Conservation (phyloP, 352 stramenopile species). For the Globisporangium abappressorium region DNA sequence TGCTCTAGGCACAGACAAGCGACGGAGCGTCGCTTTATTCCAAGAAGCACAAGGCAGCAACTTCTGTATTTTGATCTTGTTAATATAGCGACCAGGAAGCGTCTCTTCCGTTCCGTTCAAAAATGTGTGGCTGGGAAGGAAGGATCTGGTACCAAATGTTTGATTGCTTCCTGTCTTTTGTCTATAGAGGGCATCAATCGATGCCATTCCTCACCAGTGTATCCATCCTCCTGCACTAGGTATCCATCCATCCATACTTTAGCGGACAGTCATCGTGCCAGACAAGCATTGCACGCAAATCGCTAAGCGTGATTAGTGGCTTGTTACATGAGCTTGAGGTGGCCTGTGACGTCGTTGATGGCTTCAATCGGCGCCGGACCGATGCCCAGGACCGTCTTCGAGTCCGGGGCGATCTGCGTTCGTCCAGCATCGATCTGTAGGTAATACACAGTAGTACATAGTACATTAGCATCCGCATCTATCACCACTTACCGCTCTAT, state of each 20-base stretch:
- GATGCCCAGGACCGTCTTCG: slow-evolving; percentile 83
- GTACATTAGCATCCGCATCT: too few relatives aligned
- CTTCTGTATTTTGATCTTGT: not conserved
- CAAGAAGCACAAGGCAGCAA: not conserved
- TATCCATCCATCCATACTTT: not conserved
- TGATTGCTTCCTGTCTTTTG: not conserved
- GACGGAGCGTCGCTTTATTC: not conserved
- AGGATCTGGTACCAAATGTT: not conserved
- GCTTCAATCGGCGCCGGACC: slow-evolving; percentile 63
- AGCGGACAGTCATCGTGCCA: not conserved
- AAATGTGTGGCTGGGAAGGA: not conserved
- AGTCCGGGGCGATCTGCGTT: slow-evolving; percentile 83
- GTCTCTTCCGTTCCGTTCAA: not conserved
- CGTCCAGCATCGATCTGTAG: slow-evolving; percentile 61
- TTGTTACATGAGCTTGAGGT: slow-evolving; percentile 82
- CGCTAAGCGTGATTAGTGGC: not conserved
- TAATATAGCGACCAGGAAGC: not conserved
- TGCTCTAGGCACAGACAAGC: slow-evolving; percentile 29
- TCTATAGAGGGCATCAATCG: not conserved
- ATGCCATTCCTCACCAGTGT: not conserved
- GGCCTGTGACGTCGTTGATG: slow-evolving; percentile 71
- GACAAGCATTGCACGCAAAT: not conserved
- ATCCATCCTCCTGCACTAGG: not conserved
- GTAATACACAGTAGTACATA: too few relatives aligned
- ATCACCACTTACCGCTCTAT: too few relatives aligned